Conservation (phyloP, 2,329 filamentous ascomycete genomes). For the Calonectria hawksworthii region DNA sequence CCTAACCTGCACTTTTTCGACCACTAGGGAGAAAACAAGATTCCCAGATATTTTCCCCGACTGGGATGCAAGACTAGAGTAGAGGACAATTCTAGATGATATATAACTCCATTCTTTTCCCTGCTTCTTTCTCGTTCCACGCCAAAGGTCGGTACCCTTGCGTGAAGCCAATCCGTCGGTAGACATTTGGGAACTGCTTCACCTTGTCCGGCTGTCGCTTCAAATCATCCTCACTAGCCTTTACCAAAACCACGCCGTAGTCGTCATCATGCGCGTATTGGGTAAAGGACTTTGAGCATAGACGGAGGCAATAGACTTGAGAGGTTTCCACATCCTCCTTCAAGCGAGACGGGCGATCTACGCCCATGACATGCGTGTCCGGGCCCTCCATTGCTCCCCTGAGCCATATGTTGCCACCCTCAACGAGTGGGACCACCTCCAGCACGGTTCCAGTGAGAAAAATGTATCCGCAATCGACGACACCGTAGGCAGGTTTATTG, state of each 20-base stretch:
- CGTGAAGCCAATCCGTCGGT: not conserved
- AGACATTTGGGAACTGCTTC: not conserved
- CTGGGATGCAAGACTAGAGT: not conserved
- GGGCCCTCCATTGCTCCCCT: not conserved
- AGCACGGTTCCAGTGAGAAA: constrained; percentile 34
- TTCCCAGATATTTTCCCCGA: too few relatives aligned
- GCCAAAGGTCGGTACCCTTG: not conserved
- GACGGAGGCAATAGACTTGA: not conserved
- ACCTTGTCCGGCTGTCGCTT: not conserved
- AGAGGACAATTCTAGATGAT: not conserved
- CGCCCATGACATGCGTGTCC: not conserved
- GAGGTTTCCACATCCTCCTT: not conserved
- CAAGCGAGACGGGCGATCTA: not conserved
- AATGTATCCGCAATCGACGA: constrained; percentile 35
- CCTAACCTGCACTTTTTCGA: too few relatives aligned
- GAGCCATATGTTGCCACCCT: not conserved
- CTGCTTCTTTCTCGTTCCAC: not conserved
- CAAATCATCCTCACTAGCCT: not conserved
- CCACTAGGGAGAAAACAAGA: too few relatives aligned
- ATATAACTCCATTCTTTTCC: not conserved
- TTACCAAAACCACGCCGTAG: not conserved
- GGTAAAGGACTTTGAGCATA: not conserved
- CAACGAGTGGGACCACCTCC: too few relatives aligned
- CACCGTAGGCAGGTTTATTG: constrained; percentile 34
- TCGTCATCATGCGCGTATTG: not conserved